Evolutionary conservation across 345 rosid species (phyloP).

Genomic region (Erysimum cheiranthoides): DNA sequence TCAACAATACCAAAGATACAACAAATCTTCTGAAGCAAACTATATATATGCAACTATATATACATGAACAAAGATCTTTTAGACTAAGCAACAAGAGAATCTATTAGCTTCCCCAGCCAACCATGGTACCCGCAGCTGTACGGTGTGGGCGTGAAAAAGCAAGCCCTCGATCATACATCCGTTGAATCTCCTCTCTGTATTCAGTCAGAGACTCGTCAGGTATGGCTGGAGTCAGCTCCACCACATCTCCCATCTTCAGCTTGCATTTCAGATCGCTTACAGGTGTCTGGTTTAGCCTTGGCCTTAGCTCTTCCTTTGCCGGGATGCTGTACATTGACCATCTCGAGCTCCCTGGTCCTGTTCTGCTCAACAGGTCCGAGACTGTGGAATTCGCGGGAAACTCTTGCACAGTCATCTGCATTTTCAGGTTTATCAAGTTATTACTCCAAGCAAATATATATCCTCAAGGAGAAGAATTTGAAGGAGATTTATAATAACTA

Average conservation of each 20-base stretch:
- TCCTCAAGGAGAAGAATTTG: not conserved
- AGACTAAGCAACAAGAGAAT: not conserved
- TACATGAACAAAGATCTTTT: conserved; percentile 17
- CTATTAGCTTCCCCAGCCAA: conserved; percentile 47
- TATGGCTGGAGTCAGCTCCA: conserved; percentile 86
- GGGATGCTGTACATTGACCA: conserved; percentile 75
- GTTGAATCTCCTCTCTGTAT: conserved; percentile 90
- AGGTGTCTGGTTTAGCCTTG: conserved; percentile 76
- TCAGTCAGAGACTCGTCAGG: conserved; percentile 81
- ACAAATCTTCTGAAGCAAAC: conserved; percentile 36
- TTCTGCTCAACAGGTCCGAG: conserved; percentile 73
- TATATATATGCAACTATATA: conserved; percentile 26
- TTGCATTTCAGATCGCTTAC: conserved; percentile 68
- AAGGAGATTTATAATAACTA: conserved; percentile 15
- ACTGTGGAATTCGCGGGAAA: conserved; percentile 71
- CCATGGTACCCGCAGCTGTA: conserved; percentile 40
- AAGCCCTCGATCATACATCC: conserved; percentile 79
- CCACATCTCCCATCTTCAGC: conserved; percentile 95
- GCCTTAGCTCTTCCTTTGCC: conserved; percentile 85
- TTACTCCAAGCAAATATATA: not conserved
- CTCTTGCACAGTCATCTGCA: conserved; percentile 97
- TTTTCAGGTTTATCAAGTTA: conserved; percentile 6
- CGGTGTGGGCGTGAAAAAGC: conserved; percentile 44
- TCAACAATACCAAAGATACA: conserved; percentile 17
- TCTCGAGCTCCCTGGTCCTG: conserved; percentile 69